These are phyloP conservation scores for Melocanna baccifera DNA, from an alignment of 176 grass and related monocot species.

Conservation along the genomic window DNA sequence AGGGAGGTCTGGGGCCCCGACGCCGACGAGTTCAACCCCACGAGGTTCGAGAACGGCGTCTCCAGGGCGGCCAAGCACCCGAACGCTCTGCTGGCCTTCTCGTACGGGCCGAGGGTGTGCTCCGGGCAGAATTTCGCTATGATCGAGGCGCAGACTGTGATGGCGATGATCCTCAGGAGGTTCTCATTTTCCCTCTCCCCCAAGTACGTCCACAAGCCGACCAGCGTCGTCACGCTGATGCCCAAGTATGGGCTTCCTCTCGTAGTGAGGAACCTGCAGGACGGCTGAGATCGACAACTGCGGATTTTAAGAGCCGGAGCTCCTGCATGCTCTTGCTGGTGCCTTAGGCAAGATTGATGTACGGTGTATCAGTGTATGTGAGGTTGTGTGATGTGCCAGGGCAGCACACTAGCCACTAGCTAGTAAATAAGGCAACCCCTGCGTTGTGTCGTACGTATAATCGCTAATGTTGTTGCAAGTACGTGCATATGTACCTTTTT, in stretches of 20 bases:
- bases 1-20: conserved; percentile 55
- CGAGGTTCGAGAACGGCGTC: conserved; percentile 39
- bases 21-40: conserved; percentile 54
- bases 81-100: conserved; percentile 40
- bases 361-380: no score
- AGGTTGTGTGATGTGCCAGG: no score
- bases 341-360: no score
- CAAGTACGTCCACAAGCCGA: conserved; percentile 42
- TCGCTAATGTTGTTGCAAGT: no score
- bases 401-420: no score
- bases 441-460: no score
- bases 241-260: conserved; percentile 49
- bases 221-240: conserved; percentile 13
- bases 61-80: conserved; percentile 24
- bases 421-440: no score
- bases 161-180: conserved; percentile 42
- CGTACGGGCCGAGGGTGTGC: conserved; percentile 38
- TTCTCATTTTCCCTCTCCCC: conserved; percentile 55
- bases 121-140: conserved; percentile 51
- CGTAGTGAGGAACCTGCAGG: conserved; percentile 10
- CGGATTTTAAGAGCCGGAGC: no score
- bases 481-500: no score
- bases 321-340: no score
- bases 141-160: conserved; percentile 32
- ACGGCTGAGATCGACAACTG: not conserved